A percentile compares a stretch with the other conserved stretches of the same genome.
Conservation (phyloP, 2,329 filamentous ascomycete genomes). For the Bipolaris cookei region DNA sequence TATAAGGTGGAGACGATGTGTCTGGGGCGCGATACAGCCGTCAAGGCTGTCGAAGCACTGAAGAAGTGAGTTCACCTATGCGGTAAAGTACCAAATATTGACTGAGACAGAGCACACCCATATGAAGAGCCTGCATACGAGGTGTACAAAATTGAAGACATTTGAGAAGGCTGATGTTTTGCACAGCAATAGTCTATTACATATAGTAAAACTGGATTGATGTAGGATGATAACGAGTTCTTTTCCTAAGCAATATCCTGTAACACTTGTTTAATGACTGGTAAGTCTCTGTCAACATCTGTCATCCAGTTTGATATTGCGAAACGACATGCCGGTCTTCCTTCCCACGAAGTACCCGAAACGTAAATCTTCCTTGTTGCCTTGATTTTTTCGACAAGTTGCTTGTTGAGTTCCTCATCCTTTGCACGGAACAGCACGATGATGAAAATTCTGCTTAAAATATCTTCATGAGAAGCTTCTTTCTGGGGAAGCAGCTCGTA, state of each 20-base stretch:
- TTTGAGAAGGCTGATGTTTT: slow-evolving; percentile 31
- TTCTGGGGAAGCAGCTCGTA: slow-evolving; percentile 70
- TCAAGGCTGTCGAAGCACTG: slow-evolving; percentile 66
- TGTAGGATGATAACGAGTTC: not conserved
- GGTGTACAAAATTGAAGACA: slow-evolving; percentile 55
- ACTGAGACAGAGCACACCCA: slow-evolving; percentile 49
- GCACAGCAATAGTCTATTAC: not conserved
- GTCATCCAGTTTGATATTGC: slow-evolving; percentile 87
- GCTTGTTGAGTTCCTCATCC: slow-evolving; percentile 66
- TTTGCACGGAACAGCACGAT: slow-evolving; percentile 80
- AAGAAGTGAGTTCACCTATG: slow-evolving; percentile 57
- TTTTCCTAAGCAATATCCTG: slow-evolving; percentile 38
- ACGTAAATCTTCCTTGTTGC: slow-evolving; percentile 77
- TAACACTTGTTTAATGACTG: slow-evolving; percentile 69
- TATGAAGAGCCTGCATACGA: slow-evolving; percentile 56
- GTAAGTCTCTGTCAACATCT: slow-evolving; percentile 69
- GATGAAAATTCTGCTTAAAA: slow-evolving; percentile 65
- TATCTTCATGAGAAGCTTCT: slow-evolving; percentile 47
- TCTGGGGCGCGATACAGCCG: slow-evolving; percentile 63
- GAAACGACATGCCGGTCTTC: slow-evolving; percentile 75
- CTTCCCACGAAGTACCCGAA: slow-evolving; percentile 79
- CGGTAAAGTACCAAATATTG: slow-evolving; percentile 21
- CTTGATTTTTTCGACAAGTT: slow-evolving; percentile 76
- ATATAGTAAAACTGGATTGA: too few species aligned
- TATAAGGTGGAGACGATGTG: slow-evolving; percentile 68